Conservation (phyloP, 1,284 basidiomycete species). For the Testicularia cyperi region DNA sequence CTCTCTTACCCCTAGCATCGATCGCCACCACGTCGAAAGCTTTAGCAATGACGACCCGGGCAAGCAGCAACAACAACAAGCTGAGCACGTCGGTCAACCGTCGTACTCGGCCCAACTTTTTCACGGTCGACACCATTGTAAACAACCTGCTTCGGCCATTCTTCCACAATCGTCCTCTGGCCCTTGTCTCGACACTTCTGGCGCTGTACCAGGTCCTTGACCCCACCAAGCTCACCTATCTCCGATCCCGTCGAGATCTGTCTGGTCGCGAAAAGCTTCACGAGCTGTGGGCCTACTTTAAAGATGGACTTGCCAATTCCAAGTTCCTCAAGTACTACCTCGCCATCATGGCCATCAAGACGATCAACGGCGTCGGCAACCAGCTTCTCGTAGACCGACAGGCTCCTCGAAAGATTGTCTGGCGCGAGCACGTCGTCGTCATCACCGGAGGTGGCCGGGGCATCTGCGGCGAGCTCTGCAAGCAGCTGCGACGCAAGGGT, state of each 20-base stretch:
- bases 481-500: slow-evolving; percentile 26
- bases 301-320: neutral
- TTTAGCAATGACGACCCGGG: too few species aligned
- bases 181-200: slow-evolving; percentile 32
- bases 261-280: slow-evolving; percentile 10
- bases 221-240: slow-evolving; percentile 17
- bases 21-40: too few species aligned
- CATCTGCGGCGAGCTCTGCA: slow-evolving; percentile 36
- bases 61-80: too few species aligned
- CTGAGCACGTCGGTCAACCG: slow-evolving; percentile 7
- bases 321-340: slow-evolving; percentile 14
- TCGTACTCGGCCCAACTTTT: slow-evolving; percentile 13
- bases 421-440: slow-evolving; percentile 42
- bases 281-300: neutral
- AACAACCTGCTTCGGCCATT: slow-evolving; percentile 19
- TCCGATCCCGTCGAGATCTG: slow-evolving; percentile 11
- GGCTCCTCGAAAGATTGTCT: slow-evolving; percentile 18
- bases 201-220: slow-evolving; percentile 29
- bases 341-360: slow-evolving; percentile 19
- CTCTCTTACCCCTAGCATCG: too few species aligned
- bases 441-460: slow-evolving; percentile 46
- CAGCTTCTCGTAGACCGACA: slow-evolving; percentile 29
- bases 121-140: slow-evolving; percentile 21
- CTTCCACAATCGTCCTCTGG: slow-evolving; percentile 15
- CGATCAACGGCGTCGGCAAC: slow-evolving; percentile 37